Evolutionary conservation across 1,284 basidiomycete genomes (phyloP), one percentile per base, ranked within the genome.

Genomic region (Malassezia vespertilionis): DNA sequence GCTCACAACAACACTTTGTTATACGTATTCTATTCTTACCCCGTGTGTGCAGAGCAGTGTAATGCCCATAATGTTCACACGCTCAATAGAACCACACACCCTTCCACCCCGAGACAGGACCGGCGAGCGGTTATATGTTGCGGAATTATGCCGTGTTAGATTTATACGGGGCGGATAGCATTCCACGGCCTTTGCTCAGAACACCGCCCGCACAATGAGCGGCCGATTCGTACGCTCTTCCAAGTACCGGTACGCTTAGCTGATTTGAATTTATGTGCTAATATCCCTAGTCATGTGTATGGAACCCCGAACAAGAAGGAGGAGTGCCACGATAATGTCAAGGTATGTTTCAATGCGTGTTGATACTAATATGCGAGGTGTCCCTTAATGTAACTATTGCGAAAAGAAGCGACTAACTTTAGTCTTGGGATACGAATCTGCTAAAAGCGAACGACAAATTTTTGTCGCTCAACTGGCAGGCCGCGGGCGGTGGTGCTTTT

Each of bases 341-440:
- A 95, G 73, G 68, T 71, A 18, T 22, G 43, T 39, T 22, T n/a
- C n/a, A n/a, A n/a, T n/a, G n/a, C n/a, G n/a, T n/a, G 7, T 15
- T 12, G 30, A 17, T 8, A 12, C 41, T 33, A n/a, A 31, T 32
- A 9, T 10, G 9, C 4, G 18, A 53, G 46, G 61, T 65, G 33
- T 64, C 65, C 23, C 64, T 64, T 52, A 66, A 65, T 57, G 65
- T 57, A 30, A 21, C 54, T 51, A 20, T n/a, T n/a, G n/a, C n/a
- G n/a, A n/a, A n/a, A n/a, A n/a, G n/a, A 5, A 12, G 9, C 26
- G 17, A 32, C 44, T 48, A 8, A 48, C 40, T 12, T 5, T 17
- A 58, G 53, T 88, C 91, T 14, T 96, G 88, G 88, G 91, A 97
- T 73, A 96, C 91, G 36, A 93, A 96, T 72, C 75, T 96, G 56